Conservation (phyloP, 768 basidiomycete genomes). For the Hydnomerulius pinastri region DNA sequence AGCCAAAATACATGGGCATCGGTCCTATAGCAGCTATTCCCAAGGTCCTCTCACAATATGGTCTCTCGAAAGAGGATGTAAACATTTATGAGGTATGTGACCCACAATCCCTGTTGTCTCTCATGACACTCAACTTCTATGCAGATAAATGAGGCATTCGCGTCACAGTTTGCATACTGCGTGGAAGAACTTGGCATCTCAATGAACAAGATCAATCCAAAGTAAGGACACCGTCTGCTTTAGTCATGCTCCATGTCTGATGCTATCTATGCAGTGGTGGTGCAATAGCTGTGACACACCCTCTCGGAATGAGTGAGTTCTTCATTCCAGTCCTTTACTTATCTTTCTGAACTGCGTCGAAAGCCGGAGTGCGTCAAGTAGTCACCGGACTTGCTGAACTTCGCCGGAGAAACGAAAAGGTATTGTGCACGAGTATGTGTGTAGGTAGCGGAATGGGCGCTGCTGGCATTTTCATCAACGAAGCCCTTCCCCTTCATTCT, state of each 20-base stretch:
- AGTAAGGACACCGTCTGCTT: conserved; percentile 46
- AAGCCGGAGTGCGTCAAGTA: conserved; percentile 84
- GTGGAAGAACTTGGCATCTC: conserved; percentile 78
- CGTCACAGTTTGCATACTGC: conserved; percentile 92
- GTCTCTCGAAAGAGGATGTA: conserved; percentile 70
- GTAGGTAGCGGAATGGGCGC: conserved; percentile 91
- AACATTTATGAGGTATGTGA: conserved; percentile 69
- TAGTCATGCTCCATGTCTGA: conserved; percentile 1
- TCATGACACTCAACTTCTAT: conserved; percentile 3
- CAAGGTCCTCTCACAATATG: conserved; percentile 60
- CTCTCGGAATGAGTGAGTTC: conserved; percentile 78
- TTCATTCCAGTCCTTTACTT: neutral
- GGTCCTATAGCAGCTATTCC: conserved; percentile 73
- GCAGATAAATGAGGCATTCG: conserved; percentile 90
- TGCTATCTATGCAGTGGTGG: conserved; percentile 60
- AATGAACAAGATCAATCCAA: conserved; percentile 82
- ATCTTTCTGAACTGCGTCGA: conserved; percentile 15
- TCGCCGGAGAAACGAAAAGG: conserved; percentile 60
- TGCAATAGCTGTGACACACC: conserved; percentile 81
- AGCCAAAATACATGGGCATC: conserved; percentile 79
- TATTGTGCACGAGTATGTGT: conserved; percentile 84
- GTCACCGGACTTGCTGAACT: conserved; percentile 87
- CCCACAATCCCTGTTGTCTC: neutral
- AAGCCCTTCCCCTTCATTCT: conserved; percentile 35
- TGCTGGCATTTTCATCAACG: conserved; percentile 78